phyloP scores from a whole-genome alignment of 495 filamentous ascomycete species.

The Apodospora peruviana region DNA sequence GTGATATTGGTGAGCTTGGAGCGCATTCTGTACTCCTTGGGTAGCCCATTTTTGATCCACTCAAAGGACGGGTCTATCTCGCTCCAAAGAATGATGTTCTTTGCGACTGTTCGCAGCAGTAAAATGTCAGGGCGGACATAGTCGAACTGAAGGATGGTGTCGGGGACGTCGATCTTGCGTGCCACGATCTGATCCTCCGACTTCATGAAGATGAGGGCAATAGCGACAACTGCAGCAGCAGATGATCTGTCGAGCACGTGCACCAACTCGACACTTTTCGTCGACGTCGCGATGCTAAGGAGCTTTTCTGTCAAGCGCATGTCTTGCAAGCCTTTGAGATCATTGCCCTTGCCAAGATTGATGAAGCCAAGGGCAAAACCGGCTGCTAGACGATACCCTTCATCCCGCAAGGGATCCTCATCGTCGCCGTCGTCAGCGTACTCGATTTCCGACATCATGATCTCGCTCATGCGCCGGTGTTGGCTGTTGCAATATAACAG shows the following conservation, averaged over 20 bases:
- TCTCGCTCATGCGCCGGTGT: constrained; percentile 96
- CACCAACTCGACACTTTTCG: constrained; percentile 79
- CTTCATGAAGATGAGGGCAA: constrained; percentile 97
- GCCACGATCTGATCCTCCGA: constrained; percentile 85
- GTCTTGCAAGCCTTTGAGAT: constrained; percentile 83
- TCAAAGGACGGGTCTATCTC: constrained; percentile 60
- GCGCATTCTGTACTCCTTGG: constrained; percentile 55
- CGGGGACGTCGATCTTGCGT: constrained; percentile 86
- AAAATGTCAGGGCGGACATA: constrained; percentile 92
- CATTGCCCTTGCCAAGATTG: constrained; percentile 84
- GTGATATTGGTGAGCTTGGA: constrained; percentile 47
- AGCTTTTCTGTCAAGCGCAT: constrained; percentile 90
- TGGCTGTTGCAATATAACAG: constrained; percentile 92
- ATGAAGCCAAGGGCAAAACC: constrained; percentile 93
- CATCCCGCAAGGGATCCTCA: constrained; percentile 77
- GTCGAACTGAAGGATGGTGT: constrained; percentile 84
- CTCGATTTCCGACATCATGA: constrained; percentile 97
- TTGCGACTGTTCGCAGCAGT: constrained; percentile 82
- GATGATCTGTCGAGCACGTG: constrained; percentile 91
- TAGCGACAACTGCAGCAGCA: constrained; percentile 79
- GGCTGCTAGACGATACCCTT: constrained; percentile 90
- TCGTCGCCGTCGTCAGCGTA: constrained; percentile 64
- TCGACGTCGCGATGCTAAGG: constrained; percentile 74
- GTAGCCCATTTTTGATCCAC: constrained; percentile 74
- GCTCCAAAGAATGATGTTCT: constrained; percentile 91